Evolutionary conservation across 768 basidiomycete genomes (phyloP).

Genomic region (Russula compacta): DNA sequence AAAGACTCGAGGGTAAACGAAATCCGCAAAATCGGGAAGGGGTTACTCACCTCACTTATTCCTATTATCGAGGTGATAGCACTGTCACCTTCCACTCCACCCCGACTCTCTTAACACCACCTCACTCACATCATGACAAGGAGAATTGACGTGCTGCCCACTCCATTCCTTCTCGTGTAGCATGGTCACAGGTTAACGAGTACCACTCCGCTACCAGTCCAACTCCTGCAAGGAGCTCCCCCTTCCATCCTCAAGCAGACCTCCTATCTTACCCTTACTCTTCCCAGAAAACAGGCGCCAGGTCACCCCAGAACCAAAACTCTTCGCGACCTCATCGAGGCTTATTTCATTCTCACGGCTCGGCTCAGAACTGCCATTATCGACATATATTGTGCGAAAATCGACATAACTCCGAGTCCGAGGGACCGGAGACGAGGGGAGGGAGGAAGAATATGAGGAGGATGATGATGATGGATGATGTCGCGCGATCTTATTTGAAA

Average conservation of each 20-base stretch:
- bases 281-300: conserved; percentile 43
- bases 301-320: conserved; percentile 65
- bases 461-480: too few relatives aligned
- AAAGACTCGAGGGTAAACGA: too few relatives aligned
- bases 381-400: too few relatives aligned
- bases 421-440: too few relatives aligned
- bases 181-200: conserved; percentile 45
- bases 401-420: too few relatives aligned
- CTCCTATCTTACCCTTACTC: conserved; percentile 30
- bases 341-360: conserved; percentile 60
- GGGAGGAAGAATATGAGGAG: too few relatives aligned
- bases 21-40: too few relatives aligned
- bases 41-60: not conserved
- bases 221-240: conserved; percentile 31
- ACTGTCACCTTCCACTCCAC: not conserved
- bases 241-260: conserved; percentile 56
- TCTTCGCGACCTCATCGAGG: conserved; percentile 56
- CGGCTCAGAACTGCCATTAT: conserved; percentile 48
- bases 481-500: too few relatives aligned
- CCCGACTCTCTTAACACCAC: conserved; percentile 54
- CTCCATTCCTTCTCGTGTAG: conserved; percentile 31
- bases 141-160: conserved; percentile 33
- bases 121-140: conserved; percentile 49
- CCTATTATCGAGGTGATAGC: not conserved
- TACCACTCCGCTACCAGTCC: conserved; percentile 34